These are phyloP conservation scores for Alternaria sp. DNA, from an alignment of 2,329 filamentous ascomycete genomes.

Conservation along the genomic window DNA sequence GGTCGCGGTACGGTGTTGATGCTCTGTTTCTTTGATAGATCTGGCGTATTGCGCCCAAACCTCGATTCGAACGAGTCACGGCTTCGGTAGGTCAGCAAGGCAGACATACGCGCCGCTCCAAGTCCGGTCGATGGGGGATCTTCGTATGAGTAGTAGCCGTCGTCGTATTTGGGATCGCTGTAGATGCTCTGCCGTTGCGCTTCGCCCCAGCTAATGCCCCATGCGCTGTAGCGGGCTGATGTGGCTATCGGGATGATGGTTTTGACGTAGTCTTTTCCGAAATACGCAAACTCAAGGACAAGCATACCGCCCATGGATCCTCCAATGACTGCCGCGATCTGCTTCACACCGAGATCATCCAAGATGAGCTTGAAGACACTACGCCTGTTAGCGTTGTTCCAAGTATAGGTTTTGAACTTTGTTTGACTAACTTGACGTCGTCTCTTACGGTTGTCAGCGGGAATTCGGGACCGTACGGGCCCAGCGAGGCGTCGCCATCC, in stretches of 20 bases:
- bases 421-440: conserved; percentile 79
- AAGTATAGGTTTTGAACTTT: not conserved
- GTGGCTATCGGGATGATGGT: conserved; percentile 85
- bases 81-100: conserved; percentile 92
- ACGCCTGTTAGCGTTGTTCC: conserved; percentile 22
- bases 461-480: conserved; percentile 92
- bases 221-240: conserved; percentile 83
- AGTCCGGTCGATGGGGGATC: conserved; percentile 88
- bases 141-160: conserved; percentile 89
- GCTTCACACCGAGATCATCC: conserved; percentile 80
- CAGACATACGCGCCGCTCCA: conserved; percentile 95
- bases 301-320: conserved; percentile 91
- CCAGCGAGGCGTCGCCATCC: conserved; percentile 77
- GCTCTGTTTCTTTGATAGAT: conserved; percentile 81
- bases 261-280: conserved; percentile 84
- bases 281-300: conserved; percentile 90
- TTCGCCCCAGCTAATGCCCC: conserved; percentile 91
- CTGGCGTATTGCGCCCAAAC: conserved; percentile 91
- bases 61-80: conserved; percentile 96
- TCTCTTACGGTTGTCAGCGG: conserved; percentile 94
- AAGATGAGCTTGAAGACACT: conserved; percentile 81
- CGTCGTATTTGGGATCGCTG: conserved; percentile 96
- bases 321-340: conserved; percentile 80
- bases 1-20: conserved; percentile 73
- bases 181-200: conserved; percentile 94